A percentile compares a stretch with the other conserved stretches of the same genome.
Evolutionary conservation across 257 asterid species (phyloP).

Genomic region (Jacaranda copaia): DNA sequence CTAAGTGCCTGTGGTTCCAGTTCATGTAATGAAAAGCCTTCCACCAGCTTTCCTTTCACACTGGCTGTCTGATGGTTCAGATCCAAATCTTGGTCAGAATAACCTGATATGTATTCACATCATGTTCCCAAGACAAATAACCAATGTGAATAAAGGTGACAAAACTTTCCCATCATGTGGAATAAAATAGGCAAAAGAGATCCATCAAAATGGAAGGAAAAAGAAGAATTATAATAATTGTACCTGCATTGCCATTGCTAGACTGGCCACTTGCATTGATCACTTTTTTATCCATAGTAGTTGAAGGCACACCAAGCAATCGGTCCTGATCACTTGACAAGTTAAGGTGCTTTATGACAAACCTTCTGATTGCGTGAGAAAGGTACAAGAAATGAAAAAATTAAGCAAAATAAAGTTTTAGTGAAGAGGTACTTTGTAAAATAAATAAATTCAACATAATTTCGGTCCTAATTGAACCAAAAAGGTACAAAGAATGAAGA

Average conservation of each 20-base stretch:
- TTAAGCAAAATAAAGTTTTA: constrained; percentile 12
- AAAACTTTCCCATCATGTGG: constrained; percentile 22
- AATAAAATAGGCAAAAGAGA: constrained; percentile 26
- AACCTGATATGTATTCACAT: constrained; percentile 46
- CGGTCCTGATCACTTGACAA: constrained; percentile 65
- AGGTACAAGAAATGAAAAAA: constrained; percentile 17
- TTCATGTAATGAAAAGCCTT: constrained; percentile 54
- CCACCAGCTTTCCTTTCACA: constrained; percentile 47
- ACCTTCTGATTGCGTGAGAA: constrained; percentile 31
- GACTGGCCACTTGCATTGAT: constrained; percentile 46
- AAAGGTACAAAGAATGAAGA: constrained; percentile 21
- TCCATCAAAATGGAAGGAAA: constrained; percentile 26
- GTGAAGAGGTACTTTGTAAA: not conserved
- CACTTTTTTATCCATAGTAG: constrained; percentile 38
- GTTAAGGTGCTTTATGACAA: constrained; percentile 38
- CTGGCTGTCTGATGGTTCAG: constrained; percentile 40
- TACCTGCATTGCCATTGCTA: constrained; percentile 47
- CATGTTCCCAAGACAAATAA: constrained; percentile 27
- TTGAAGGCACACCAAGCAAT: constrained; percentile 63
- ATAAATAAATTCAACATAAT: too few relatives aligned
- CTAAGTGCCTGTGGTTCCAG: constrained; percentile 65
- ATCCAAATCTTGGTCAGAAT: constrained; percentile 39
- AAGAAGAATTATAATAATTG: constrained; percentile 13
- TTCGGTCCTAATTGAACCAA: constrained; percentile 23
- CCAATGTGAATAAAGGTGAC: constrained; percentile 24